A percentile compares a stretch with the other conserved stretches of the same genome.
These are phyloP conservation scores for Pythium phragmitis DNA, from an alignment of 352 stramenopile genomes.

Conservation along the genomic window DNA sequence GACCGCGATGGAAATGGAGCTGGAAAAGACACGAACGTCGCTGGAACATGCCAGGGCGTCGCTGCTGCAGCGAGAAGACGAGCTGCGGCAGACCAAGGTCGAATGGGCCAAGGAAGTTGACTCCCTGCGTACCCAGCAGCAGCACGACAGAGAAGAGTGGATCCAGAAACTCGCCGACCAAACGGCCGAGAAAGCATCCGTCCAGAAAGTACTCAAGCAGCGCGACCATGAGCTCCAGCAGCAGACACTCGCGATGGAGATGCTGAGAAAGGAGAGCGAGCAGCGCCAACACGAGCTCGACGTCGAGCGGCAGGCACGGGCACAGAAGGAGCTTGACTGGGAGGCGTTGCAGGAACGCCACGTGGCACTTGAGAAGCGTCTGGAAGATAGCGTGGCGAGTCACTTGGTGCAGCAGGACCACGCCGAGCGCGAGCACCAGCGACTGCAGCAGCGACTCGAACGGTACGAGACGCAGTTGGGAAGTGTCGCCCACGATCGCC, in stretches of 20 bases:
- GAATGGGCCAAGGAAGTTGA: conserved; percentile 43
- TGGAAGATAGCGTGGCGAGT: conserved; percentile 28
- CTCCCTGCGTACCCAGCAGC: conserved; percentile 32
- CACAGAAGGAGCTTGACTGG: conserved; percentile 30
- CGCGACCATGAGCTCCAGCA: conserved; percentile 38
- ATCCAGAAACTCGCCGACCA: conserved; percentile 66
- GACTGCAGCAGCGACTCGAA: conserved; percentile 42
- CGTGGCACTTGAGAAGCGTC: conserved; percentile 30
- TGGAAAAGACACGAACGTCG: conserved; percentile 53
- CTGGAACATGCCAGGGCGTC: conserved; percentile 47
- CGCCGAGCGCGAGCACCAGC: conserved; percentile 34
- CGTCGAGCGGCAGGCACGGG: conserved; percentile 28
- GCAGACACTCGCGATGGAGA: conserved; percentile 36
- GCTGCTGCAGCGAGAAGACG: conserved; percentile 33
- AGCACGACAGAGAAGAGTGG: conserved; percentile 55
- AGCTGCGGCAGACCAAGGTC: conserved; percentile 35
- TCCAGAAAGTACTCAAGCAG: conserved; percentile 57
- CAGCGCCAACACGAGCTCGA: conserved; percentile 40
- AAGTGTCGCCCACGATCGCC: conserved; percentile 36
- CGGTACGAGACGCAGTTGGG: conserved; percentile 65
- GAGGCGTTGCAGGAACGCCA: conserved; percentile 28
- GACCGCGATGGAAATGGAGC: conserved; percentile 38
- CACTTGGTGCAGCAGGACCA: conserved; percentile 27
- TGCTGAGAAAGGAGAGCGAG: conserved; percentile 47
- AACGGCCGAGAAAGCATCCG: conserved; percentile 47